Percentiles rank a stretch among this genome's conserved stretches.
Conservation (phyloP, 2,329 filamentous ascomycete species). For the Bipolaris gigantea region DNA sequence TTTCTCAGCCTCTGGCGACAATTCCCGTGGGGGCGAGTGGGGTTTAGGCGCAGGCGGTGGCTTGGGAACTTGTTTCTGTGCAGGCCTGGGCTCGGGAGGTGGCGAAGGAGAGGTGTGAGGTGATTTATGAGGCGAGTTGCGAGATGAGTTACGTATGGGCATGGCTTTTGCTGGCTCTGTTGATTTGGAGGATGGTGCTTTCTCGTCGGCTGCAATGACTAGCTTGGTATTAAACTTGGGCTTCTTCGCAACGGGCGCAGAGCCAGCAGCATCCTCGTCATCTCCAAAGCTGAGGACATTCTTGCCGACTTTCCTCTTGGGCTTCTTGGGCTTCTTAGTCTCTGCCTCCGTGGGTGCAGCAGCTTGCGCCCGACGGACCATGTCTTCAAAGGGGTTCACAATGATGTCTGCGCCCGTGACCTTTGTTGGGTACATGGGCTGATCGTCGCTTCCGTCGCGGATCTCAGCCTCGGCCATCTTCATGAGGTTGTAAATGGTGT, state of each 20-base stretch:
- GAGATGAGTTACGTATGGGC: slow-evolving; percentile 37
- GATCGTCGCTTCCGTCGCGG: slow-evolving; percentile 72
- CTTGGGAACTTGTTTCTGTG: slow-evolving; percentile 14
- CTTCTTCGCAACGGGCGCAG: slow-evolving; percentile 68
- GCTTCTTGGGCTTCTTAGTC: slow-evolving; percentile 52
- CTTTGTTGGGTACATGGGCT: slow-evolving; percentile 82
- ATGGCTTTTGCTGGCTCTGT: slow-evolving; percentile 34
- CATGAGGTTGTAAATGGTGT: slow-evolving; percentile 93
- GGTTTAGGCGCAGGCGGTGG: slow-evolving; percentile 23
- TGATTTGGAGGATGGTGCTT: slow-evolving; percentile 43
- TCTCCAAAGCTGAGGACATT: slow-evolving; percentile 78
- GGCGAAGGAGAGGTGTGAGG: slow-evolving; percentile 21
- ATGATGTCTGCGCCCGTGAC: slow-evolving; percentile 74
- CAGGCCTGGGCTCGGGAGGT: slow-evolving; percentile 28
- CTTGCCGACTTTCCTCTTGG: slow-evolving; percentile 74
- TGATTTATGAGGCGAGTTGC: slow-evolving; percentile 25
- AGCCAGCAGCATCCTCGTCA: slow-evolving; percentile 59
- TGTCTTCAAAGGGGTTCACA: slow-evolving; percentile 80
- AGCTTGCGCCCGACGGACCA: slow-evolving; percentile 68
- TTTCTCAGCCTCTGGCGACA: slow-evolving; percentile 46
- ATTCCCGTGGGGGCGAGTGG: slow-evolving; percentile 38
- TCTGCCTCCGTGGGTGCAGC: slow-evolving; percentile 54
- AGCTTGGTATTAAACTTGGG: slow-evolving; percentile 78
- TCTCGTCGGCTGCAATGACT: slow-evolving; percentile 53
- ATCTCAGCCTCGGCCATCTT: slow-evolving; percentile 91